phyloP scores from a whole-genome alignment of 805 yeast species.

The Yarrowia sp. region DNA sequence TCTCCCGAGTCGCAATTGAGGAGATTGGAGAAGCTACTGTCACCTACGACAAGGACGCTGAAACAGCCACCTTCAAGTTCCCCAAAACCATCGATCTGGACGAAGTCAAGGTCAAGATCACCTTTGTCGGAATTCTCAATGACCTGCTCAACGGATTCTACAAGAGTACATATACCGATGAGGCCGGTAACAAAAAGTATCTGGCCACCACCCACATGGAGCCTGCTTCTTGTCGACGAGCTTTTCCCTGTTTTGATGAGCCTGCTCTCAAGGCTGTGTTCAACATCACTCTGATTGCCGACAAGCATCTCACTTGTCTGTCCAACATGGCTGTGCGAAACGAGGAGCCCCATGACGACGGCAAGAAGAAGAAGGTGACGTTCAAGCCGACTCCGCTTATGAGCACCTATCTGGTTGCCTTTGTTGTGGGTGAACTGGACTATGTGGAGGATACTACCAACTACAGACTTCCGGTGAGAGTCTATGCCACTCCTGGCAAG shows the following conservation, averaged over 20 bases:
- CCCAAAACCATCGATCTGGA: slow-evolving; percentile 45
- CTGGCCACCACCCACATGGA: slow-evolving; percentile 70
- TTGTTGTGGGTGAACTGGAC: slow-evolving; percentile 65
- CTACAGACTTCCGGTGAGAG: slow-evolving; percentile 62
- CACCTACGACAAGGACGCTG: slow-evolving; percentile 42
- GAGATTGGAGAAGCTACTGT: slow-evolving; percentile 36
- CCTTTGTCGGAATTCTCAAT: slow-evolving; percentile 56
- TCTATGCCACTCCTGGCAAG: slow-evolving; percentile 69
- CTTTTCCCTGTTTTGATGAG: slow-evolving; percentile 75
- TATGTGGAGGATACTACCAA: slow-evolving; percentile 54
- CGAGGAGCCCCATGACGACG: slow-evolving; percentile 37
- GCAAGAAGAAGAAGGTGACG: slow-evolving; percentile 45
- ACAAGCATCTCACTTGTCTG: slow-evolving; percentile 51
- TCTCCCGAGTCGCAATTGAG: slow-evolving; percentile 45
- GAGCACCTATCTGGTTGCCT: slow-evolving; percentile 73
- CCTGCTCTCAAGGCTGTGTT: slow-evolving; percentile 67
- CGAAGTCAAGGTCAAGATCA: slow-evolving; percentile 54
- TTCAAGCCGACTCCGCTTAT: slow-evolving; percentile 64
- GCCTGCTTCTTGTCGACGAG: slow-evolving; percentile 72
- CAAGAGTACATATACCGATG: slow-evolving; percentile 56
- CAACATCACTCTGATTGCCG: slow-evolving; percentile 54
- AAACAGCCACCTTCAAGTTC: slow-evolving; percentile 62
- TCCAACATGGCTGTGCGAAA: slow-evolving; percentile 62
- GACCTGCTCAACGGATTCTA: slow-evolving; percentile 73
- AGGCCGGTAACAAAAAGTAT: slow-evolving; percentile 50